phyloP scores from a whole-genome alignment of 1,284 basidiomycete genomes.

The Cutaneotrichosporon sp. region DNA sequence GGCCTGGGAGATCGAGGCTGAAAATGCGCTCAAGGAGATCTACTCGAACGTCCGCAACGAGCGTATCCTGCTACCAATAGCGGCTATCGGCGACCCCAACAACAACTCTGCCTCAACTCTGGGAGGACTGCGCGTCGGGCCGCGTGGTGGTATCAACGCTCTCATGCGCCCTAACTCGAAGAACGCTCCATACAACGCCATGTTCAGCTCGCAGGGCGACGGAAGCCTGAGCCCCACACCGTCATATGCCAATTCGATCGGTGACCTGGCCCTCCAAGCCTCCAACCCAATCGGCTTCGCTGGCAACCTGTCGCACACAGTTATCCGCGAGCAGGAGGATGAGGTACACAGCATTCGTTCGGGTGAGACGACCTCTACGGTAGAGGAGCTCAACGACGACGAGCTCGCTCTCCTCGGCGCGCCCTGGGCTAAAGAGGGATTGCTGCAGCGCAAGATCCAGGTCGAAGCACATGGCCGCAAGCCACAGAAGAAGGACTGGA shows the following conservation, averaged over 20 bases:
- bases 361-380: constrained; percentile 60
- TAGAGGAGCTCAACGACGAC: constrained; percentile 74
- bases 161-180: constrained; percentile 8
- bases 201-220: constrained; percentile 57
- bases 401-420: constrained; percentile 90
- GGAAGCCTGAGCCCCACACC: constrained; percentile 84
- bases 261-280: constrained; percentile 68
- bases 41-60: constrained; percentile 86
- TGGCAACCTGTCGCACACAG: constrained; percentile 90
- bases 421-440: constrained; percentile 98
- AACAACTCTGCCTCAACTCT: constrained; percentile 15
- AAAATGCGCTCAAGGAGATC: constrained; percentile 86
- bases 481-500: constrained; percentile 76
- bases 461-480: constrained; percentile 73
- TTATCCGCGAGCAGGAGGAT: constrained; percentile 93
- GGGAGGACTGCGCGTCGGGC: constrained; percentile 27
- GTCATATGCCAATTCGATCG: constrained; percentile 77
- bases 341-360: constrained; percentile 67
- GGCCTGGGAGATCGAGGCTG: constrained; percentile 79
- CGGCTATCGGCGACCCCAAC: constrained; percentile 48
- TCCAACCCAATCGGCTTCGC: constrained; percentile 78
- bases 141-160: constrained; percentile 11
- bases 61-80: constrained; percentile 77
- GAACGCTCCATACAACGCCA: constrained; percentile 37
- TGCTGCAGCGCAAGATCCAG: constrained; percentile 89